Evolutionary conservation across 2,329 filamentous ascomycete genomes (phyloP).

Genomic region (Metarhizium guizhouense): DNA sequence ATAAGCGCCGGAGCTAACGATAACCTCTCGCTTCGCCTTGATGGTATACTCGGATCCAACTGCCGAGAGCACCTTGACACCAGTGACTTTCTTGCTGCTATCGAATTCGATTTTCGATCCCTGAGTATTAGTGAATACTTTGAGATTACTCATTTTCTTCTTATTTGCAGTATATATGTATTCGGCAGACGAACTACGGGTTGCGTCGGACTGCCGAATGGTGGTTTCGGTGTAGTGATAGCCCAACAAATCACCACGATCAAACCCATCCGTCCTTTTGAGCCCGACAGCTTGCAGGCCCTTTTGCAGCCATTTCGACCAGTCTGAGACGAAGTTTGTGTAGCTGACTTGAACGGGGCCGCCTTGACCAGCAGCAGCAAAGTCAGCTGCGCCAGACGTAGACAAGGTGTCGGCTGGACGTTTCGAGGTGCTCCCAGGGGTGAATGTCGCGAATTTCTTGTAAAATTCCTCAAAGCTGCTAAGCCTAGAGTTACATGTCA

Average conservation of each 20-base stretch:
- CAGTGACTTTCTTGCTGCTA: constrained; percentile 26
- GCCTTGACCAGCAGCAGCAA: constrained; percentile 8
- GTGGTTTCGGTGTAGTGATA: constrained; percentile 16
- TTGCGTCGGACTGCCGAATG: constrained; percentile 10
- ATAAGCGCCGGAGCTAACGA: constrained; percentile 3
- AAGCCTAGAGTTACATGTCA: too few relatives aligned
- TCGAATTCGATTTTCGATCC: constrained; percentile 38
- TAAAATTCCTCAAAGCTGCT: too few relatives aligned
- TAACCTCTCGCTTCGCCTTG: constrained; percentile 3
- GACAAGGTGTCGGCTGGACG: too few relatives aligned
- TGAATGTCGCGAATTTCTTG: too few relatives aligned
- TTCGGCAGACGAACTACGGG: constrained; percentile 17
- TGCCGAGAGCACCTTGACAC: constrained; percentile 21
- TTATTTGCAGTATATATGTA: constrained; percentile 18
- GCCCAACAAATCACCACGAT: constrained; percentile 14
- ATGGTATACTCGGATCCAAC: background rate
- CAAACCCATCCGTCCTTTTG: constrained; percentile 12
- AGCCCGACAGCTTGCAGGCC: constrained; percentile 18
- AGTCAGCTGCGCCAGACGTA: constrained; percentile 16
- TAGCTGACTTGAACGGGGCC: constrained; percentile 19
- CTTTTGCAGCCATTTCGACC: constrained; percentile 13
- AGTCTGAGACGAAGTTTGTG: constrained; percentile 15
- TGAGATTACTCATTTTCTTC: constrained; percentile 20
- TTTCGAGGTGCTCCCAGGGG: too few relatives aligned
- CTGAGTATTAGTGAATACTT: constrained; percentile 29